These are phyloP conservation scores for Dovyalis caffra DNA, from an alignment of 345 rosid species.

Conservation along the genomic window DNA sequence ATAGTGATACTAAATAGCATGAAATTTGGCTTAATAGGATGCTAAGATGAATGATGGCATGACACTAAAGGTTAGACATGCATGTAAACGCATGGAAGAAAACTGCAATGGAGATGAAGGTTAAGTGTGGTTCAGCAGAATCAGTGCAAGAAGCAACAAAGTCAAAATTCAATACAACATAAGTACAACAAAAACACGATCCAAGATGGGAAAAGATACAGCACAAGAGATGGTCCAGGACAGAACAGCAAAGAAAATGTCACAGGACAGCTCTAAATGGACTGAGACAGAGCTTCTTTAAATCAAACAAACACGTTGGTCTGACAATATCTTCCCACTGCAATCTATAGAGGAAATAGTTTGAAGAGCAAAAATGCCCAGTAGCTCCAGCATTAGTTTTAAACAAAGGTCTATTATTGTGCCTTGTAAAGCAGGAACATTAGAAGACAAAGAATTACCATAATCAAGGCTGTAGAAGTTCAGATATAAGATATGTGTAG, in stretches of 20 bases:
- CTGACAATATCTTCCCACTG: background rate
- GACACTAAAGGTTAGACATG: background rate
- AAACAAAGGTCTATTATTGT: background rate
- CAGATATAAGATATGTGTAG: conserved; percentile 81
- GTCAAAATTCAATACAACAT: background rate
- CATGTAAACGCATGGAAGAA: background rate
- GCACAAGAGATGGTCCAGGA: background rate
- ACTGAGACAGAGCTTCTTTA: background rate
- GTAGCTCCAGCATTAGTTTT: background rate
- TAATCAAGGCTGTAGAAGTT: conserved; percentile 74
- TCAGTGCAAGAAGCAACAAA: background rate
- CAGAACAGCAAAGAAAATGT: background rate
- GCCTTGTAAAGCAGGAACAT: background rate
- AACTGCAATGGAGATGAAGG: background rate
- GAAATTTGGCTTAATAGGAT: background rate
- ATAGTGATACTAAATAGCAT: background rate
- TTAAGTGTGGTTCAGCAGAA: background rate
- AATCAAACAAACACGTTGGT: background rate
- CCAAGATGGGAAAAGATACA: background rate
- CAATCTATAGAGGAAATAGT: background rate
- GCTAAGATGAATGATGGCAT: background rate
- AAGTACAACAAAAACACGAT: background rate
- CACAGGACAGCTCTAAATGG: background rate
- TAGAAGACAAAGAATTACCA: conserved; percentile 42
- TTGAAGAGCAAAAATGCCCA: background rate